These are phyloP conservation scores for Colletotrichum camelliae DNA, from an alignment of 2,329 filamentous ascomycete species.

Conservation along the genomic window DNA sequence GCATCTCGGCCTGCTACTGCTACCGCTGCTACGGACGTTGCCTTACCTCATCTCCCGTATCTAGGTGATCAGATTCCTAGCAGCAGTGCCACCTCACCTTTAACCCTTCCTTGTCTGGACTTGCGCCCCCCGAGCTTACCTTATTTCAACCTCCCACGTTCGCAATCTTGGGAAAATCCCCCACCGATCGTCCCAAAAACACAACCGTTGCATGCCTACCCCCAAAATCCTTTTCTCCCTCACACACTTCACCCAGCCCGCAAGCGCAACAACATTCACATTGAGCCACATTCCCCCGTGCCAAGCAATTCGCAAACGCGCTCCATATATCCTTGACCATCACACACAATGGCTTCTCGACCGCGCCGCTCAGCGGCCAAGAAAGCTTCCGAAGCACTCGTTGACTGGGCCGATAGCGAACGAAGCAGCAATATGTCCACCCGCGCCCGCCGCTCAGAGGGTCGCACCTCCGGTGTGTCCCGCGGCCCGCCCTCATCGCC, in stretches of 20 bases:
- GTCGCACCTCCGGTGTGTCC: constrained; percentile 48
- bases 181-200: constrained; percentile 5
- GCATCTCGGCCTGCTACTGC: constrained; percentile 12
- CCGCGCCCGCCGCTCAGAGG: constrained; percentile 52
- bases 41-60: constrained; percentile 23
- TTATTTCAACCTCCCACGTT: constrained; percentile 23
- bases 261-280: not conserved
- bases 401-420: constrained; percentile 54
- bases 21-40: not conserved
- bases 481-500: constrained; percentile 52
- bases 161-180: constrained; percentile 8
- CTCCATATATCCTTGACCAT: constrained; percentile 8
- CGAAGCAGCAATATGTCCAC: constrained; percentile 53
- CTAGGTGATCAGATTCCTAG: constrained; percentile 21
- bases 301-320: not conserved
- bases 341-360: constrained; percentile 47
- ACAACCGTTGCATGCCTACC: not conserved
- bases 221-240: not conserved
- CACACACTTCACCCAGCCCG: not conserved
- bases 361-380: constrained; percentile 51
- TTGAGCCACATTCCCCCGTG: not conserved
- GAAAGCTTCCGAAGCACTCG: constrained; percentile 48
- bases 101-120: constrained; percentile 14
- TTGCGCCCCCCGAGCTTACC: constrained; percentile 17
- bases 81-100: constrained; percentile 21